Base-by-base conservation (phyloP, 768 basidiomycete genomes). In the Russula compacta region DNA sequence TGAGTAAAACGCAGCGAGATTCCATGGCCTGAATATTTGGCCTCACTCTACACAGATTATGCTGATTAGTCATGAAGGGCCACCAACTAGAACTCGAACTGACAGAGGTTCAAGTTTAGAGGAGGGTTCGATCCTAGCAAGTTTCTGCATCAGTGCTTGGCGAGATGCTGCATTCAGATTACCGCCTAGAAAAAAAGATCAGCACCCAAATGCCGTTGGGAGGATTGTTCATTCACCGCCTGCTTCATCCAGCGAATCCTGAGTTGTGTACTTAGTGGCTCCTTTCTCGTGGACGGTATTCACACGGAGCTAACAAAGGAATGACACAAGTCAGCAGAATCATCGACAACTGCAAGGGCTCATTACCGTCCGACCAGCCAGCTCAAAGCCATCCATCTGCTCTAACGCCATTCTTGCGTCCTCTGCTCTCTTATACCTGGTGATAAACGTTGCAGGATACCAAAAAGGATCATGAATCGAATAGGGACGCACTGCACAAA, bases 91-190 rank as follows among this genome's bases (percentile, higher is more conserved):
- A 58, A 36, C 38, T n/a, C 3, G 44, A 50, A 72, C 84, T 65
- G 74, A 92, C 89, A 82, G 72, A 29, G 84, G 81, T 68, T 83
- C 78, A 66, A 82, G 79, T 69, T 76, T 78, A 58, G 76, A 71
- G 53, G 81, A 74, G 53, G 84, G 73, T 48, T 92, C 89, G 76
- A 85, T 90, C 79, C 97, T 92, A 74, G 97, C 94, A 83, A 99
- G 91, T 85, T 98, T 99, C 78, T 95, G 92, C 97, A 99, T 99
- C 79, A 99, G 92, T 74, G 93, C 92, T 81, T 97, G 94, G 77
- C 97, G 91, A 72, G 93, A 92, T 71, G 90, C 91, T 80, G 91
- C 91, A 79, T 97, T 97, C 80, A 97, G 84, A 82, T 92, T 92
- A 90, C 90, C 91, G 75, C 89, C 92, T 95, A 47, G 39, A 52